Percentiles rank a stretch among this genome's conserved stretches.
These are phyloP conservation scores for Argentina anserina DNA, from an alignment of 306 rosid genomes.

Conservation along the genomic window DNA sequence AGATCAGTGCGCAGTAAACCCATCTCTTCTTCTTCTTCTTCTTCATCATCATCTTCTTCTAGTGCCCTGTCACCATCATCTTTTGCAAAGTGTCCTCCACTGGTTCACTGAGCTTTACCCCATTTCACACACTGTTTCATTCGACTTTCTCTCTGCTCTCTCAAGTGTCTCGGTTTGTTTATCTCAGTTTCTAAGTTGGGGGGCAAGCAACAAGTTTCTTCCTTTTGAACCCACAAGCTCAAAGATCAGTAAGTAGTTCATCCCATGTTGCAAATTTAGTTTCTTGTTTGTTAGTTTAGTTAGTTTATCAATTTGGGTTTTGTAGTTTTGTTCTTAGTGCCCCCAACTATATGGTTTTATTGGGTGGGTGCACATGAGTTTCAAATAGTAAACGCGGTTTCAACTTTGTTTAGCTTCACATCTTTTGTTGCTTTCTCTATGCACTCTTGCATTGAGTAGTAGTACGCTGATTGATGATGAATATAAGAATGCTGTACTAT, in stretches of 20 bases:
- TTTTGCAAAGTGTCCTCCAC: neutral
- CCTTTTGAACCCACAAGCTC: neutral
- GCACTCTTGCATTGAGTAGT: neutral
- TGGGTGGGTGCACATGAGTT: constrained; percentile 8
- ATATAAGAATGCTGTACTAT: neutral
- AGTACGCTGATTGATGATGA: neutral
- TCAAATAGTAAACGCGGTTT: constrained; percentile 8
- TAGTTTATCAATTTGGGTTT: too few relatives aligned
- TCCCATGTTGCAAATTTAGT: neutral
- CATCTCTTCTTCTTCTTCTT: neutral
- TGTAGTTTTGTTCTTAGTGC: neutral
- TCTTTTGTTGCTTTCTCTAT: constrained; percentile 1
- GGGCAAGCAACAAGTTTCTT: neutral
- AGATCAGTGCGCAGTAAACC: neutral
- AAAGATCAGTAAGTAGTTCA: constrained; percentile 9
- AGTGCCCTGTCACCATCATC: constrained; percentile 1
- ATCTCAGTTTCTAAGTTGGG: neutral
- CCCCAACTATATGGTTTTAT: neutral
- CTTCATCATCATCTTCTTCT: neutral
- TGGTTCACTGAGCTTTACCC: neutral
- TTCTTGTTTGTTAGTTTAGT: too few relatives aligned
- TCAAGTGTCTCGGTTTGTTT: neutral
- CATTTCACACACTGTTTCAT: neutral
- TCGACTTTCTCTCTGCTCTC: neutral
- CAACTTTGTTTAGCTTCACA: neutral